These are phyloP conservation scores for Psilocybe subaeruginosa DNA, from an alignment of 768 basidiomycete genomes.

Conservation along the genomic window DNA sequence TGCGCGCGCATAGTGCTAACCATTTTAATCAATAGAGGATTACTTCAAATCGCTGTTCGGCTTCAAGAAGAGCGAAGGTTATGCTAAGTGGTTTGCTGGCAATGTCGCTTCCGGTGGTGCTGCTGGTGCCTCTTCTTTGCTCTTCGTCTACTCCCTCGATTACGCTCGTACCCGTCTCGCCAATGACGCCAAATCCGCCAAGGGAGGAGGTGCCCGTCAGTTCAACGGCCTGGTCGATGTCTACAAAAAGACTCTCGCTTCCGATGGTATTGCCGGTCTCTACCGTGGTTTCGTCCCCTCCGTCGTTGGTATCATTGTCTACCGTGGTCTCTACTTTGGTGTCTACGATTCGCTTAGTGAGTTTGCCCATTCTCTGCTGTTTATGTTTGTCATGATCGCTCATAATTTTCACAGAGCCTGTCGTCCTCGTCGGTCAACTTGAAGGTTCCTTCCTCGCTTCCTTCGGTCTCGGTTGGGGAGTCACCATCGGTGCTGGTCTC, in stretches of 20 bases:
- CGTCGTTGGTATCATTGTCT: constrained; percentile 98
- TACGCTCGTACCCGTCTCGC: constrained; percentile 99
- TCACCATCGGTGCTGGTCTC: constrained; percentile 99
- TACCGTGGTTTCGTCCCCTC: constrained; percentile 99
- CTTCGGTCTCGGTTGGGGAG: constrained; percentile 98
- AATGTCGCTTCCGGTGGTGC: constrained; percentile 99
- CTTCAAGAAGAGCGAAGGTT: constrained; percentile 97
- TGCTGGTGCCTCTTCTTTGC: constrained; percentile 96
- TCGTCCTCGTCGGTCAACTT: constrained; percentile 94
- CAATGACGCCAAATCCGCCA: constrained; percentile 95
- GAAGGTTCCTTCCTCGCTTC: constrained; percentile 97
- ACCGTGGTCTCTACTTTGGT: constrained; percentile 99
- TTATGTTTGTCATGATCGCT: constrained; percentile 19
- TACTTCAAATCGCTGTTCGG: constrained; percentile 99
- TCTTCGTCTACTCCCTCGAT: constrained; percentile 99
- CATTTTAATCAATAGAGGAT: constrained; percentile 64
- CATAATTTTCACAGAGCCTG: constrained; percentile 68
- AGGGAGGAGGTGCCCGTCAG: constrained; percentile 89
- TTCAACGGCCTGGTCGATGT: constrained; percentile 99
- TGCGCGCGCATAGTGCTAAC: neutral
- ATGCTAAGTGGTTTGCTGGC: constrained; percentile 98
- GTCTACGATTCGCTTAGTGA: constrained; percentile 91
- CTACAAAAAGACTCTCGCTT: constrained; percentile 95
- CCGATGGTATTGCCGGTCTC: constrained; percentile 97
- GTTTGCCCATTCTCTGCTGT: constrained; percentile 30